Conservation (phyloP, 495 filamentous ascomycete genomes). For the Hyaloscypha bicolor region DNA sequence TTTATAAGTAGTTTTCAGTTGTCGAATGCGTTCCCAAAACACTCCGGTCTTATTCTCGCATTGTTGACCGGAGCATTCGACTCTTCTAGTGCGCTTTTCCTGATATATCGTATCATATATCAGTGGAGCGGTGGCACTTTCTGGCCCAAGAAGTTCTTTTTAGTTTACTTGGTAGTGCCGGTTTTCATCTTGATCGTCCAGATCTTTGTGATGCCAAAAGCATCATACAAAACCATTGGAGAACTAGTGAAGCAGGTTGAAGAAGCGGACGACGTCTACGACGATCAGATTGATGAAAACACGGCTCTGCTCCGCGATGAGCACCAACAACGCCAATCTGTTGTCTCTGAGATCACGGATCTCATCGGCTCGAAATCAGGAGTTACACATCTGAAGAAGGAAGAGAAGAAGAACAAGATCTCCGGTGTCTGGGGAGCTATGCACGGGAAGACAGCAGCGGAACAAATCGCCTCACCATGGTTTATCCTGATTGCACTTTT, state of each 20-base stretch:
- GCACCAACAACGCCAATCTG: constrained; percentile 62
- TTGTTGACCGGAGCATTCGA: constrained; percentile 90
- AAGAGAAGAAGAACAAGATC: constrained; percentile 61
- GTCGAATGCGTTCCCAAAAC: constrained; percentile 87
- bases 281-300: constrained; percentile 62
- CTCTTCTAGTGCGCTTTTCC: constrained; percentile 83
- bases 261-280: constrained; percentile 40
- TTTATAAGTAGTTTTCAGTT: constrained; percentile 92
- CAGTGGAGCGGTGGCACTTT: constrained; percentile 61
- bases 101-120: constrained; percentile 80
- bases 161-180: constrained; percentile 75
- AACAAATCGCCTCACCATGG: constrained; percentile 84
- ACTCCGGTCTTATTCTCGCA: constrained; percentile 83
- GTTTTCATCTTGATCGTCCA: constrained; percentile 68
- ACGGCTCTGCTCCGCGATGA: constrained; percentile 63
- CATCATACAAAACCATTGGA: constrained; percentile 86
- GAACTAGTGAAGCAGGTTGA: constrained; percentile 78
- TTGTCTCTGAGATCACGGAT: constrained; percentile 73
- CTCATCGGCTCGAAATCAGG: constrained; percentile 67
- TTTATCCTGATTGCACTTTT: constrained; percentile 86
- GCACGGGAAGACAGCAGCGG: constrained; percentile 69
- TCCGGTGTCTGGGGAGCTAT: constrained; percentile 87
- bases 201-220: constrained; percentile 72
- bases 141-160: constrained; percentile 71
- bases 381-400: constrained; percentile 51